Evolutionary conservation across 768 basidiomycete genomes (phyloP).

Genomic region (Amanita rimosa): DNA sequence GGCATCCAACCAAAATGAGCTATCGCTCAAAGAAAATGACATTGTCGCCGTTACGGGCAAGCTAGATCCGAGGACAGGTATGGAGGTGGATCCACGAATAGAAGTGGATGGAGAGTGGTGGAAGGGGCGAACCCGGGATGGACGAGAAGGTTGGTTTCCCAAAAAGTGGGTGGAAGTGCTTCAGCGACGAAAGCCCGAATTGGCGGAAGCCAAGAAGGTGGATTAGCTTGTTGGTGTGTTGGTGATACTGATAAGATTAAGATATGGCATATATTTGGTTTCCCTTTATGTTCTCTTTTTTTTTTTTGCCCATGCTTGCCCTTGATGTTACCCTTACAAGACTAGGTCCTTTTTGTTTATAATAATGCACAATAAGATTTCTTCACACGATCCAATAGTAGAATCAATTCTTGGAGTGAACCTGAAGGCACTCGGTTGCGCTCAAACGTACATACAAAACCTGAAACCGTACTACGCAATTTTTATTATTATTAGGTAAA

Average conservation of each 20-base stretch:
- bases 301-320: background rate
- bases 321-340: background rate
- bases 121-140: slow-evolving; percentile 88
- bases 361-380: too few relatives aligned
- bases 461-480: too few relatives aligned
- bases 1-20: slow-evolving; percentile 64
- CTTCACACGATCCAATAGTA: too few relatives aligned
- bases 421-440: too few relatives aligned
- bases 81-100: slow-evolving; percentile 53
- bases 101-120: slow-evolving; percentile 80
- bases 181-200: slow-evolving; percentile 26
- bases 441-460: too few relatives aligned
- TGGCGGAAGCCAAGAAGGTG: slow-evolving; percentile 6
- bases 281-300: background rate
- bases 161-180: slow-evolving; percentile 76
- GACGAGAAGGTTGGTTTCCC: slow-evolving; percentile 92
- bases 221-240: background rate
- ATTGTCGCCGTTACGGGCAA: slow-evolving; percentile 88
- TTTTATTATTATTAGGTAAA: too few relatives aligned
- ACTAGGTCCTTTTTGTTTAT: too few relatives aligned
- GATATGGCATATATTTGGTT: background rate
- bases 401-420: too few relatives aligned
- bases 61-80: slow-evolving; percentile 56
- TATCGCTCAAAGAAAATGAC: slow-evolving; percentile 77
- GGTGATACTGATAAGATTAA: background rate